Conservation (phyloP, 169 alveolate genomes). For the Eimeria acervulina region DNA sequence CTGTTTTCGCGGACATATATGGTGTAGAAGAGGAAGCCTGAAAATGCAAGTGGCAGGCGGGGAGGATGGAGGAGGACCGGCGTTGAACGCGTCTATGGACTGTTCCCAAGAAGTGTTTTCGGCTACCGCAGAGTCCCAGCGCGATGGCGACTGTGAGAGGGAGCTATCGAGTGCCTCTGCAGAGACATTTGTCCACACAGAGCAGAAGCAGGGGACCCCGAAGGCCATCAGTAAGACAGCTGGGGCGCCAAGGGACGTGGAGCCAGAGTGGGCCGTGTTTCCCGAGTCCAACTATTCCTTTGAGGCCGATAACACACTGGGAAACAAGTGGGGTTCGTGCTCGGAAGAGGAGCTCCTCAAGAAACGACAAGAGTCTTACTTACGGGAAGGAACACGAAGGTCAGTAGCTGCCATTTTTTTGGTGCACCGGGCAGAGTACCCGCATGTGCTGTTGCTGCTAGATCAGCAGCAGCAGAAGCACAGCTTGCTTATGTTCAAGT, state of each 20-base stretch:
- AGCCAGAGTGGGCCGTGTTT: slow-evolving; percentile 74
- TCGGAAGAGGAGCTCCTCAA: slow-evolving; percentile 16
- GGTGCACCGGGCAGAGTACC: slow-evolving; percentile 85
- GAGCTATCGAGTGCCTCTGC: not conserved
- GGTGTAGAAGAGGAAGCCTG: not conserved
- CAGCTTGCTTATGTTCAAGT: slow-evolving; percentile 84
- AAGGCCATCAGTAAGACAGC: slow-evolving; percentile 9
- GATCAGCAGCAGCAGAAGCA: slow-evolving; percentile 84
- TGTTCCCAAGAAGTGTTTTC: not conserved
- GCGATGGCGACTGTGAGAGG: not conserved
- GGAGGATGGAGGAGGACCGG: slow-evolving; percentile 8
- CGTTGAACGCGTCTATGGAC: not conserved
- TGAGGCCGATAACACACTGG: slow-evolving; percentile 57
- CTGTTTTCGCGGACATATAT: not conserved
- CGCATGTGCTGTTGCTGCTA: slow-evolving; percentile 86
- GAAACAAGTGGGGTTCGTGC: slow-evolving; percentile 71
- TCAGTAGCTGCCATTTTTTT: slow-evolving; percentile 86
- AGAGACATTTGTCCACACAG: not conserved
- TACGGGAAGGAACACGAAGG: slow-evolving; percentile 86
- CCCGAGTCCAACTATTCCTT: slow-evolving; percentile 65
- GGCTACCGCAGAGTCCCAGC: not conserved
- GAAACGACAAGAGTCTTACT: slow-evolving; percentile 63
- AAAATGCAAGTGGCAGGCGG: slow-evolving; percentile 31
- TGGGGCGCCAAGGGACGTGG: slow-evolving; percentile 56
- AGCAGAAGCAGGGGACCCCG: slow-evolving; percentile 15